These are phyloP conservation scores for Geotrichum citri-aurantii DNA, from an alignment of 1,139 yeast genomes.

Conservation along the genomic window DNA sequence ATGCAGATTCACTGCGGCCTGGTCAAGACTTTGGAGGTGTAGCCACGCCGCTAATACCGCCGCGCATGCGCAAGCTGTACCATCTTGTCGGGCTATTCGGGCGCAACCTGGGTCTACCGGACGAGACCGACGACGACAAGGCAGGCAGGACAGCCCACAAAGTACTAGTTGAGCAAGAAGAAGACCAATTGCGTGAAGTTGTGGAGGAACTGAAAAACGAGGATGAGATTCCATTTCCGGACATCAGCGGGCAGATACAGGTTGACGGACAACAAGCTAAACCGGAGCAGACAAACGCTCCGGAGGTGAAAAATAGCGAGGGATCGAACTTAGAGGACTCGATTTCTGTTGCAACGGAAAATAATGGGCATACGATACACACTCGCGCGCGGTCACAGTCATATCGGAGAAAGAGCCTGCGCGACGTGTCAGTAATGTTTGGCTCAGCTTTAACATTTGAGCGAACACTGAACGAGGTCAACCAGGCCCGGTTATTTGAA, in stretches of 20 bases:
- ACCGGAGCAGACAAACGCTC: neutral
- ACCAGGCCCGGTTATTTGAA: neutral
- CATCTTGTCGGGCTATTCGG: constrained; percentile 13
- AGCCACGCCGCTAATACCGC: neutral
- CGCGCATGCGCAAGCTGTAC: constrained; percentile 11
- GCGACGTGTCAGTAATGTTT: constrained; percentile 10
- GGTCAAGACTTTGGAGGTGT: neutral
- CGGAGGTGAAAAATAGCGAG: neutral
- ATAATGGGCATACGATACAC: neutral
- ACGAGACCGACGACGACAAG: neutral
- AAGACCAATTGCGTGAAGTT: neutral
- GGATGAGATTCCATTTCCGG: neutral
- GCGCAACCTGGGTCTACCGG: constrained; percentile 6
- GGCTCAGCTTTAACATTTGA: constrained; percentile 13
- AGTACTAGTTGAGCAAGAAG: neutral
- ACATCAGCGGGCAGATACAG: neutral
- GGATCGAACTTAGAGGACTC: neutral
- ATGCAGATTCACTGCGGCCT: neutral
- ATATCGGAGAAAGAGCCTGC: constrained; percentile 11
- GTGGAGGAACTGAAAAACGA: neutral
- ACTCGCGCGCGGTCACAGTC: constrained; percentile 8
- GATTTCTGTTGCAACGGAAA: neutral
- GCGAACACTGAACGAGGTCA: constrained; percentile 5
- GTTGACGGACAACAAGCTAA: neutral
- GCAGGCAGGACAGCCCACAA: neutral